Percentiles rank a stretch among this genome's conserved stretches.
Conservation (phyloP, 805 yeast genomes). For the Metschnikowia henanensis region DNA sequence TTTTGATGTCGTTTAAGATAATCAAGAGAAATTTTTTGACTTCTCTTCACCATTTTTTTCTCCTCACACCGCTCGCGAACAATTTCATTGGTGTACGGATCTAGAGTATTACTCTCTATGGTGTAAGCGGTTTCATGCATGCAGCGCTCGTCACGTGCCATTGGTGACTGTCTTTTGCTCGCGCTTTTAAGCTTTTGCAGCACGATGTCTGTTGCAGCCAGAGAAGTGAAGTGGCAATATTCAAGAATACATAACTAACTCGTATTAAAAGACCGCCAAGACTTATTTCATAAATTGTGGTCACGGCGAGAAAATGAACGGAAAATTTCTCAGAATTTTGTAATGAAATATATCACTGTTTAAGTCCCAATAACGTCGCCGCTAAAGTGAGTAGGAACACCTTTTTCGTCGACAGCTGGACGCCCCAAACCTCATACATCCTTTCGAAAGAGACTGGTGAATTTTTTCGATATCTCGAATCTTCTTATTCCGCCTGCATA, state of each 20-base stretch:
- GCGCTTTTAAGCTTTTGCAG: neutral
- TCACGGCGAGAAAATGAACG: too few species aligned
- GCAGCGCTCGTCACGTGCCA: constrained; percentile 1
- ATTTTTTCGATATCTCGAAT: too few species aligned
- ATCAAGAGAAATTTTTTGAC: constrained; percentile 2
- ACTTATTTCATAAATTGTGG: too few species aligned
- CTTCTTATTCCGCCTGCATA: neutral
- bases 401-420: too few species aligned
- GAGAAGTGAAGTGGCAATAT: neutral
- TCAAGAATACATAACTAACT: too few species aligned
- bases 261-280: too few species aligned
- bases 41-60: constrained; percentile 9
- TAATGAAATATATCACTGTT: too few species aligned
- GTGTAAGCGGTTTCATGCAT: neutral
- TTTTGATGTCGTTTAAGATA: constrained; percentile 17
- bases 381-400: too few species aligned
- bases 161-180: constrained; percentile 7
- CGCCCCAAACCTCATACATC: too few species aligned
- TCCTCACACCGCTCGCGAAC: constrained; percentile 8
- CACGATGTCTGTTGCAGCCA: neutral
- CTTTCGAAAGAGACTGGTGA: too few species aligned
- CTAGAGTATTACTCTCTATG: neutral
- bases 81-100: constrained; percentile 15
- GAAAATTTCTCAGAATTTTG: too few species aligned
- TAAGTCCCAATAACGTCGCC: too few species aligned